Conservation (phyloP, 2,329 filamentous ascomycete genomes). For the Chrysoporthe austroafricana region DNA sequence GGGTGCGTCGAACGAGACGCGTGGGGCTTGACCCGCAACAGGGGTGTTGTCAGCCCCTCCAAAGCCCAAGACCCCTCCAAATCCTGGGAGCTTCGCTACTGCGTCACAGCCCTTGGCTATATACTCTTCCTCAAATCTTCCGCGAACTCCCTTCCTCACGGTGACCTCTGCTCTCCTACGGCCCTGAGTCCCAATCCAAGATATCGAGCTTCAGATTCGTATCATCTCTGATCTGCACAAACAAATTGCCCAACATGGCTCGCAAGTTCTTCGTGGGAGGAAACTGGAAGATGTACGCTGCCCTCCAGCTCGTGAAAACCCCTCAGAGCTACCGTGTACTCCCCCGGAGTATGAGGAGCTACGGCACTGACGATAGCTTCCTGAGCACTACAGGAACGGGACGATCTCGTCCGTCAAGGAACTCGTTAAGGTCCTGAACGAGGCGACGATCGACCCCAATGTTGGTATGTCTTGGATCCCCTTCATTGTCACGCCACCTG, state of each 20-base stretch:
- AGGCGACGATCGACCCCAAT: constrained; percentile 77
- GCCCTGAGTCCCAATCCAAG: not conserved
- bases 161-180: not conserved
- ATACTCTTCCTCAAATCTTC: not conserved
- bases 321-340: constrained; percentile 31
- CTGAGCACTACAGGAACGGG: constrained; percentile 77
- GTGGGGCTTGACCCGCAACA: constrained; percentile 6
- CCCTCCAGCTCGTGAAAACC: constrained; percentile 34
- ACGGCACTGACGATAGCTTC: constrained; percentile 28
- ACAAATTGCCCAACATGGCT: constrained; percentile 70
- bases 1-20: constrained; percentile 10
- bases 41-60: constrained; percentile 11
- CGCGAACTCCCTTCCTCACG: not conserved
- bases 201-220: not conserved
- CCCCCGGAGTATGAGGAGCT: constrained; percentile 3
- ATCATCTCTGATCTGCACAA: constrained; percentile 8
- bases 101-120: constrained; percentile 10
- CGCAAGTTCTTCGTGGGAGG: constrained; percentile 97
- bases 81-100: constrained; percentile 1
- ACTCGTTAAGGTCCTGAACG: constrained; percentile 89
- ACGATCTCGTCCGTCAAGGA: constrained; percentile 85
- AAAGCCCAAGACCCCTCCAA: constrained; percentile 9
- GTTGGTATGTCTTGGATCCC: constrained; percentile 61
- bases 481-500: constrained; percentile 3
- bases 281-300: constrained; percentile 96